phyloP scores from a whole-genome alignment of 495 filamentous ascomycete genomes.

The Penicillium soppii region DNA sequence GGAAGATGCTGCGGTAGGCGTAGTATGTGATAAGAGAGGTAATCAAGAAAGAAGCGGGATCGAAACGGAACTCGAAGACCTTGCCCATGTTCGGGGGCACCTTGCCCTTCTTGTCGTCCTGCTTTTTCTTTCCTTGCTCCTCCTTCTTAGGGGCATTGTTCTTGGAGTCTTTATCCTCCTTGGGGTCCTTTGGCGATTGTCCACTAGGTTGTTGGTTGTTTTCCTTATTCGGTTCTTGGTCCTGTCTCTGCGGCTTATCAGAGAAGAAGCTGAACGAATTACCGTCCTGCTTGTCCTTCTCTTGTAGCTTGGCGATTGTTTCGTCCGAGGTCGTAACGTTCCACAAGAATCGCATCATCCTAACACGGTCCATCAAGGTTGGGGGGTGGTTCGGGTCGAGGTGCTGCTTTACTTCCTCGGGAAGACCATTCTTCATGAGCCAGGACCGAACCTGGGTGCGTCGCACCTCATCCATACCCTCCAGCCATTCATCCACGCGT shows the following conservation, averaged over 20 bases:
- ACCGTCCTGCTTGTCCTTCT: neutral
- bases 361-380: slow-evolving; percentile 40
- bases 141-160: slow-evolving; percentile 17
- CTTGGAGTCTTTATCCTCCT: slow-evolving; percentile 24
- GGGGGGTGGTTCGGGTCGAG: slow-evolving; percentile 32
- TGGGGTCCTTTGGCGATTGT: slow-evolving; percentile 11
- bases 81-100: slow-evolving; percentile 20
- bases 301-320: neutral
- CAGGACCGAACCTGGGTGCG: slow-evolving; percentile 32
- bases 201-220: slow-evolving; percentile 21
- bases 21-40: slow-evolving; percentile 61
- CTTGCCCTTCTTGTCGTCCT: slow-evolving; percentile 27
- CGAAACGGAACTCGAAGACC: slow-evolving; percentile 53
- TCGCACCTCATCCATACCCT: slow-evolving; percentile 27
- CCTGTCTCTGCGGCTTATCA: neutral
- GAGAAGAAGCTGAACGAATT: neutral
- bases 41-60: slow-evolving; percentile 54
- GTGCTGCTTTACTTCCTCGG: slow-evolving; percentile 31
- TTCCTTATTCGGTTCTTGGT: slow-evolving; percentile 35
- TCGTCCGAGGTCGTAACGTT: slow-evolving; percentile 31
- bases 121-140: slow-evolving; percentile 33
- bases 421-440: slow-evolving; percentile 34
- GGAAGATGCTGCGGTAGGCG: slow-evolving; percentile 57
- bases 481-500: slow-evolving; percentile 29
- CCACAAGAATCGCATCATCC: slow-evolving; percentile 35